Conservation (phyloP, 768 basidiomycete genomes). For the Suillus lakei region DNA sequence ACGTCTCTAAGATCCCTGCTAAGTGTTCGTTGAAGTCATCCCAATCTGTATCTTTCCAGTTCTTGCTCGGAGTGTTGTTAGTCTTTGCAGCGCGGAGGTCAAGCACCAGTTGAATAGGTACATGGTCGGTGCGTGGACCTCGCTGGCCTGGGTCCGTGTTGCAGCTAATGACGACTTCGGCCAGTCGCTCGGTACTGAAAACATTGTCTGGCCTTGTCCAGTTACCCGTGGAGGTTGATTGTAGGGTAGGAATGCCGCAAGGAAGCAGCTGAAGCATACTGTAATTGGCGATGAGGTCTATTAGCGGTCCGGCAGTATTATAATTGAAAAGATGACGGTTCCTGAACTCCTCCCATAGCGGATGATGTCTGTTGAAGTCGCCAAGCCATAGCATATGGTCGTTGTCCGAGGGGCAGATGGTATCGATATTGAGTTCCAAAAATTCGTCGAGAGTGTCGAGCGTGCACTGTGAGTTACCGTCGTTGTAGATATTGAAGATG, state of each 20-base stretch:
- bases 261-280: slow-evolving; percentile 42
- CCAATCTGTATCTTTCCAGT: slow-evolving; percentile 16
- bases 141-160: accelerated
- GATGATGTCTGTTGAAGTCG: slow-evolving; percentile 47
- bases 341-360: slow-evolving; percentile 39
- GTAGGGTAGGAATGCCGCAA: slow-evolving; percentile 38
- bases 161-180: neutral
- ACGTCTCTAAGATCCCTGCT: no score
- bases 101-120: no score
- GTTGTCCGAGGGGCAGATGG: neutral
- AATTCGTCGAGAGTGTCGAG: slow-evolving; percentile 17
- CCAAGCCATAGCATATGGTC: slow-evolving; percentile 35
- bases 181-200: slow-evolving; percentile 1
- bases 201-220: slow-evolving; percentile 19
- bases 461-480: slow-evolving; percentile 28
- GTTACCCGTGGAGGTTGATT: slow-evolving; percentile 34
- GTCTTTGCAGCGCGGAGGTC: no score
- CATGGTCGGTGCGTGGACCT: slow-evolving; percentile 8
- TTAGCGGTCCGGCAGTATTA: slow-evolving; percentile 25
- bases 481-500: slow-evolving; percentile 37
- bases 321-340: slow-evolving; percentile 34
- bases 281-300: slow-evolving; percentile 28
- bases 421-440: neutral
- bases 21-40: slow-evolving; percentile 7
- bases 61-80: no score